Evolutionary conservation across 805 yeast genomes (phyloP).

Genomic region (Starmerella khaoyaiensis): DNA sequence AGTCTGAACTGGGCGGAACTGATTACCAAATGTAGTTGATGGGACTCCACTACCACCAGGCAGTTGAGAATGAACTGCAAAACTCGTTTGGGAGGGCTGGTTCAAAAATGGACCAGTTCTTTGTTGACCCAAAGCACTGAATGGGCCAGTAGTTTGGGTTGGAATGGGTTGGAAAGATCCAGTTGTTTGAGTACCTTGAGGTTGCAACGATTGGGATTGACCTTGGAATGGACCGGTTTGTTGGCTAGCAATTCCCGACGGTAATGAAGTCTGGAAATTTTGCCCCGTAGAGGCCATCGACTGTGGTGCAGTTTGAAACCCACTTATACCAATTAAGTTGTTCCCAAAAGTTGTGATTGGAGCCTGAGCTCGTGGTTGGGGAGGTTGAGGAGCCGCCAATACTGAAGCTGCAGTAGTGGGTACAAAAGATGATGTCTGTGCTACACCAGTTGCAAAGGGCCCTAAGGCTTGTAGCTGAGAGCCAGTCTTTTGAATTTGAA

Average conservation of each 20-base stretch:
- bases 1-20: too few species aligned
- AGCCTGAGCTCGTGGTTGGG: slow-evolving; percentile 27
- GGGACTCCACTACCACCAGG: too few species aligned
- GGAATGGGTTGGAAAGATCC: slow-evolving; percentile 15
- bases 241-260: too few species aligned
- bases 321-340: too few species aligned
- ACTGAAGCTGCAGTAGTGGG: slow-evolving; percentile 22
- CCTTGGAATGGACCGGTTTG: slow-evolving; percentile 19
- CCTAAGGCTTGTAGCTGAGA: slow-evolving; percentile 23
- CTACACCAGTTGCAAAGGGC: slow-evolving; percentile 32
- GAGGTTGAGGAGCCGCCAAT: slow-evolving; percentile 21
- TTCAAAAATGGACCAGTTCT: slow-evolving; percentile 16
- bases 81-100: slow-evolving; percentile 20
- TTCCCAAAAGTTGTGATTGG: slow-evolving; percentile 20
- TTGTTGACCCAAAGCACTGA: slow-evolving; percentile 11
- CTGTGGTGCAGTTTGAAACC: slow-evolving; percentile 6
- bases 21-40: too few species aligned
- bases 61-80: slow-evolving; percentile 15
- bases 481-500: slow-evolving; percentile 27
- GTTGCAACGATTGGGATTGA: slow-evolving; percentile 5
- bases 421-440: slow-evolving; percentile 29
- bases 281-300: slow-evolving; percentile 5
- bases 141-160: slow-evolving; percentile 5
- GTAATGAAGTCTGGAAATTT: slow-evolving; percentile 16
- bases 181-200: slow-evolving; percentile 5